phyloP scores from a whole-genome alignment of 306 rosid genomes.

The Gynostemma pentaphyllum region DNA sequence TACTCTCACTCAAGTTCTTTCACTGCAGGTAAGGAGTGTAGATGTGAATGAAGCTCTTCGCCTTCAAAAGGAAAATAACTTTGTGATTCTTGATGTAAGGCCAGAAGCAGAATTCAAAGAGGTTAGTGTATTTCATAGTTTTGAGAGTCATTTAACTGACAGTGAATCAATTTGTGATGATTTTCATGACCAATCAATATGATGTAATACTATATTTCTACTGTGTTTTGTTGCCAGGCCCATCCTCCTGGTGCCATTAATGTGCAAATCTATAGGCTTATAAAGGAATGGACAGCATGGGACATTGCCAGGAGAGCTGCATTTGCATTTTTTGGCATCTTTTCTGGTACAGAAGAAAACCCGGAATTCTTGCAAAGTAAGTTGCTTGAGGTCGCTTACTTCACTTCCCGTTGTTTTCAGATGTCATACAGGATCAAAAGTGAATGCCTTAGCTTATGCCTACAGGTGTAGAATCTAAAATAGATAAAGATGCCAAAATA shows the following conservation, averaged over 20 bases:
- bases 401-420: constrained; percentile 4
- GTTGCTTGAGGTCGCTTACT: constrained; percentile 2
- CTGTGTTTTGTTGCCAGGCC: constrained; percentile 32
- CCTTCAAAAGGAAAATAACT: constrained; percentile 89
- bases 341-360: constrained; percentile 94
- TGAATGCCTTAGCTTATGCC: constrained; percentile 4
- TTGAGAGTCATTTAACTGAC: not conserved
- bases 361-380: constrained; percentile 73
- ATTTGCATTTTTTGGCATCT: constrained; percentile 92
- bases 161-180: not conserved
- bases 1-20: not conserved
- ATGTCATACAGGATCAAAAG: not conserved
- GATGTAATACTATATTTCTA: constrained; percentile 4
- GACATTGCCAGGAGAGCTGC: constrained; percentile 97
- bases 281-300: constrained; percentile 99
- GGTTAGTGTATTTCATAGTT: constrained; percentile 26
- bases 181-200: not conserved
- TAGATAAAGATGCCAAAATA: constrained; percentile 63
- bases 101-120: constrained; percentile 94
- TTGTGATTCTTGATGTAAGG: constrained; percentile 87
- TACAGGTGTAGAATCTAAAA: constrained; percentile 64
- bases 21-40: constrained; percentile 76
- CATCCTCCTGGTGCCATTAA: constrained; percentile 84
- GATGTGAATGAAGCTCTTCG: constrained; percentile 88
- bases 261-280: constrained; percentile 91